These are phyloP conservation scores for Mycena capillaripes DNA, from an alignment of 768 basidiomycete species.

Conservation along the genomic window DNA sequence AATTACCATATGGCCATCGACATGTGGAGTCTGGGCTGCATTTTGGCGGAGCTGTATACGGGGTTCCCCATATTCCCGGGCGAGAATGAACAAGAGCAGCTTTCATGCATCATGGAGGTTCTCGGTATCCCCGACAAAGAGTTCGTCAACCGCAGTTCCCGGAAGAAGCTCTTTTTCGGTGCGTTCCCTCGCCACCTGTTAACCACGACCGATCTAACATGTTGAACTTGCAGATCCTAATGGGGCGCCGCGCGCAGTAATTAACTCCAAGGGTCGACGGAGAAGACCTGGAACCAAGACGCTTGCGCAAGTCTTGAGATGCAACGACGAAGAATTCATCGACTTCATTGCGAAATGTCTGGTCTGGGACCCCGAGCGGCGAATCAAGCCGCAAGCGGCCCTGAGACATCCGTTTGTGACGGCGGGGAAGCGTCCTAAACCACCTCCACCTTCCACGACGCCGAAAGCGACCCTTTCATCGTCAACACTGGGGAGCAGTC, in stretches of 20 bases:
- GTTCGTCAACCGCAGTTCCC: constrained; percentile 92
- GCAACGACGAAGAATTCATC: constrained; percentile 94
- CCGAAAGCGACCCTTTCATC: constrained; percentile 72
- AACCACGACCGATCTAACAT: constrained; percentile 23
- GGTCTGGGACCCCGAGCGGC: constrained; percentile 97
- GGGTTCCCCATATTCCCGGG: constrained; percentile 99
- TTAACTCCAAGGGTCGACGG: constrained; percentile 96
- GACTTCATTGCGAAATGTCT: constrained; percentile 98
- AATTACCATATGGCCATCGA: constrained; percentile 99
- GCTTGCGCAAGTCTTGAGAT: constrained; percentile 88
- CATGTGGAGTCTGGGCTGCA: constrained; percentile 99
- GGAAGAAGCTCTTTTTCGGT: constrained; percentile 98
- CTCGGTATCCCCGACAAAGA: constrained; percentile 96
- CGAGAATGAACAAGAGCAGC: constrained; percentile 98
- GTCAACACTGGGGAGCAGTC: constrained; percentile 65
- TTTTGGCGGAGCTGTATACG: constrained; percentile 96
- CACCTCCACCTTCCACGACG: constrained; percentile 57
- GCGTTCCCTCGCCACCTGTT: constrained; percentile 42
- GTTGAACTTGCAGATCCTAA: constrained; percentile 76
- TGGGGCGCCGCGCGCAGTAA: constrained; percentile 92
- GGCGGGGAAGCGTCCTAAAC: constrained; percentile 70
- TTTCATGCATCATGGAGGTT: constrained; percentile 99
- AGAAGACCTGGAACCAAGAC: constrained; percentile 94
- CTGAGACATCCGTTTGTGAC: constrained; percentile 92
- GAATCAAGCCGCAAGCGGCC: constrained; percentile 94